Conservation (phyloP, 352 stramenopile genomes). For the Pythium oligandrum region DNA sequence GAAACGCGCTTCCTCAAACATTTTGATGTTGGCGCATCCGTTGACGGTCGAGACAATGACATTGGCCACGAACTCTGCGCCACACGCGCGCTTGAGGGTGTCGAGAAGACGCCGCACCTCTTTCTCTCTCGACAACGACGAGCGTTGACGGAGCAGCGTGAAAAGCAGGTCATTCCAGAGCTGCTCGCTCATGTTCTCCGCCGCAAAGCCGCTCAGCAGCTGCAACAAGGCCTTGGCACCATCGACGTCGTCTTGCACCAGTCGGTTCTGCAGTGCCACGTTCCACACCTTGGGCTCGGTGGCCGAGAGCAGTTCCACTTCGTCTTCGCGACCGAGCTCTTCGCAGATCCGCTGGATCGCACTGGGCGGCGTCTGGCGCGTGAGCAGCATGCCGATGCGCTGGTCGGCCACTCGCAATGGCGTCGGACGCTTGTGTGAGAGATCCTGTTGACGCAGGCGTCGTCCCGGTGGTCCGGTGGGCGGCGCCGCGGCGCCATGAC, state of each 20-base stretch:
- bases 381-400: slow-evolving; percentile 33
- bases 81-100: slow-evolving; percentile 28
- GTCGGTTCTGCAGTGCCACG: slow-evolving; percentile 46
- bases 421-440: not conserved
- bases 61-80: slow-evolving; percentile 34
- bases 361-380: slow-evolving; percentile 18
- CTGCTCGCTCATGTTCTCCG: slow-evolving; percentile 44
- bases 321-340: slow-evolving; percentile 29
- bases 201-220: slow-evolving; percentile 36
- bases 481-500: not conserved
- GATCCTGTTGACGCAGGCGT: not conserved
- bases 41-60: slow-evolving; percentile 53
- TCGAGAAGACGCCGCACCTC: slow-evolving; percentile 34
- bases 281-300: slow-evolving; percentile 59
- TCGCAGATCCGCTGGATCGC: slow-evolving; percentile 32
- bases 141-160: slow-evolving; percentile 52
- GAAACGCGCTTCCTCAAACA: slow-evolving; percentile 41
- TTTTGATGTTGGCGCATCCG: slow-evolving; percentile 59
- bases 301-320: slow-evolving; percentile 34
- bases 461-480: not conserved
- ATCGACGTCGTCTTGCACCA: slow-evolving; percentile 36
- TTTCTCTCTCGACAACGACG: slow-evolving; percentile 19
- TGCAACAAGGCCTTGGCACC: slow-evolving; percentile 45
- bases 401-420: slow-evolving; percentile 26
- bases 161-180: slow-evolving; percentile 76